Base-by-base conservation (phyloP, 139 green algal species). In the Coelastrella sp. region DNA sequence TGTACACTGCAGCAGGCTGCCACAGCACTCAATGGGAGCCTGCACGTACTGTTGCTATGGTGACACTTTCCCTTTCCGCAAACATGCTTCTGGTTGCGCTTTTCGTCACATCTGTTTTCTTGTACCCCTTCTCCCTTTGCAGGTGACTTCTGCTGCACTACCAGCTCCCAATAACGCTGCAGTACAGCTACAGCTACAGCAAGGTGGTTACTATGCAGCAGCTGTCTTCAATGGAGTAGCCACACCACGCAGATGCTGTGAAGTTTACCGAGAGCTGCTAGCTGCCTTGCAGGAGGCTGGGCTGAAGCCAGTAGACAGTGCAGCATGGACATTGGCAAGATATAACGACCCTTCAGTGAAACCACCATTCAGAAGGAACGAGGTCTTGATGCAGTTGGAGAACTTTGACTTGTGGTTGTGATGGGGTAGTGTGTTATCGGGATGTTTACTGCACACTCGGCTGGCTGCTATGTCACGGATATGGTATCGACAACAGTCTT, bases 281-380 rank as follows among this genome's bases (percentile, higher is more conserved):
- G 45, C 19, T 17, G 69, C 50, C 4, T 7, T 81, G 57, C 48
- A 57, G 66, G 72, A 50, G 15, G 66, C 80, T 1, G 57, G 38
- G 27, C 75, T 89, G 53, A 27, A 62, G 84, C 67, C 53, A 9
- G 27, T 35, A 9, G 35, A 73, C 27, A 19, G 27, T 69, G 66
- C 8, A 17, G 35, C 19, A 60, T 63, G 85, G 85, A 79, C 41
- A 0, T 63, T 92, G 25, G 90, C 89, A 30, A 81, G 89, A 34
- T 94, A 93, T 76, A 94, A 94, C 64, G 91, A 92, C 68, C 91
- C 91, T 0, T 82, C 80, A 27, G 89, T 88, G 2, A 85, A 79
- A 13, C 69, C 43, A 1, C 59, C 72, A 11, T 90, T 94, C 41
- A 73, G 89, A 27, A 75, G 91, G 23, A 94, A 94, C 25, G 91